Evolutionary conservation across 2,329 filamentous ascomycete genomes (phyloP), one percentile per base, ranked within the genome.

Genomic region (Stemphylium lycopersici): DNA sequence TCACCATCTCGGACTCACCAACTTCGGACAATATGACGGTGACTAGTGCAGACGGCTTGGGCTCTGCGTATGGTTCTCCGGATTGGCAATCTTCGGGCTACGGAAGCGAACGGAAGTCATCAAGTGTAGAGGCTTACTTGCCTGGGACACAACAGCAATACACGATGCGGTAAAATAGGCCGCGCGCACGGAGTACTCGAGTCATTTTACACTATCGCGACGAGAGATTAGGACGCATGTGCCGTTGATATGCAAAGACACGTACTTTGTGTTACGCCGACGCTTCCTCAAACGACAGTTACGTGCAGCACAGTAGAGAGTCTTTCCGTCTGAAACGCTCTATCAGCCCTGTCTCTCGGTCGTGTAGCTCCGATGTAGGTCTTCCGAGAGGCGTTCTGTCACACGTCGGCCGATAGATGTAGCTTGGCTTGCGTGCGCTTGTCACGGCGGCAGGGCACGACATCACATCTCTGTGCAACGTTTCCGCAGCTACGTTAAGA

Each of bases 1-100:
- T 81, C 40, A 73, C 65, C 20, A 71, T 76, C 6, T 71, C 71
- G 3, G 68, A 74, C 43, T 73, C 71, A 10, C 72, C 72, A 2
- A 57, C 58, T 4, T 67, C 67, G 15, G 68, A 71, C 43, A 67
- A 56, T 8, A 62, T 66, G 46, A 69, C 66, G 12, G 49, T 66
- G 16, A 68, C 66, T 31, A 68, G 68, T 20, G 63, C 63, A 18
- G 71, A 70, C 29, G 62, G 44, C 43, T 49, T 47, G 45, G 43
- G n/a, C n/a, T 54, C 51, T 51, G 26, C 24, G 41, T 69, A 68
- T 49, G 57, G 56, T 7, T 67, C 66, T 52, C 63, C 65, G 11
- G 63, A 66, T 24, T 72, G 65, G 66, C 46, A 52, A n/a, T 55
- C 48, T 11, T 54, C 59, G 16, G 57, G 51, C 6, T 57, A 62